These are phyloP conservation scores for Fistulifera solaris DNA, from an alignment of 108 stramenopile genomes.

Conservation along the genomic window DNA sequence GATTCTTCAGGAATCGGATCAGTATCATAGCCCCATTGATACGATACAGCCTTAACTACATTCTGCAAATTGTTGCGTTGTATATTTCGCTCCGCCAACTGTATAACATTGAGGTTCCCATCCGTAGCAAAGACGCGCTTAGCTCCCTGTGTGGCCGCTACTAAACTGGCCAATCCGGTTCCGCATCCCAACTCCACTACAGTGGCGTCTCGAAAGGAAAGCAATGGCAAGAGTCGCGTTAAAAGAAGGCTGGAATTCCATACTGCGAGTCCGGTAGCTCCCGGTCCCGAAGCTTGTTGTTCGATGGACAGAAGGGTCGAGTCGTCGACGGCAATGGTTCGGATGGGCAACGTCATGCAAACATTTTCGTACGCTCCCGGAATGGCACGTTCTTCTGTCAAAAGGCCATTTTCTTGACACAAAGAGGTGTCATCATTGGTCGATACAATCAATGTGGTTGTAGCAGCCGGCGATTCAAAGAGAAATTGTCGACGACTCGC, in stretches of 20 bases:
- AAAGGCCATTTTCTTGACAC: conserved; percentile 17
- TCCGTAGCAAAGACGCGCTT: conserved; percentile 57
- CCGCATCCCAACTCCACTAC: conserved; percentile 75
- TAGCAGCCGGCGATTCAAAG: too few species aligned
- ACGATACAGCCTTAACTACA: conserved; percentile 12
- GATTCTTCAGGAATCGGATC: conserved; percentile 33
- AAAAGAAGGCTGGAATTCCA: conserved; percentile 67
- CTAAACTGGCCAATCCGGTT: conserved; percentile 56
- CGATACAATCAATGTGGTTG: too few species aligned
- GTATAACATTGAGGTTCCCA: conserved; percentile 38
- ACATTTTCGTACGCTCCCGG: conserved; percentile 62
- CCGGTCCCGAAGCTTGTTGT: conserved; percentile 25
- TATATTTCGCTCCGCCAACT: conserved; percentile 26
- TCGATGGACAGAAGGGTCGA: conserved; percentile 11
- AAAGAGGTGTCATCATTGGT: neutral
- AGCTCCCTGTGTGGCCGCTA: conserved; percentile 31
- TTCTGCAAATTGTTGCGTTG: neutral
- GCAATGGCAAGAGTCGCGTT: conserved; percentile 33
- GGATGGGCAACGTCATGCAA: conserved; percentile 39
- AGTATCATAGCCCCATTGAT: conserved; percentile 52
- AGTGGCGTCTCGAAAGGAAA: neutral
- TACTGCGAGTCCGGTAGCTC: conserved; percentile 42
- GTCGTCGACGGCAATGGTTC: conserved; percentile 22
- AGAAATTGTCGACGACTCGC: too few species aligned
- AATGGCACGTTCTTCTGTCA: conserved; percentile 34